Percentiles rank a stretch among this genome's conserved stretches.
Evolutionary conservation across 257 asterid species (phyloP).

Genomic region (Salvia miltiorrhiza): DNA sequence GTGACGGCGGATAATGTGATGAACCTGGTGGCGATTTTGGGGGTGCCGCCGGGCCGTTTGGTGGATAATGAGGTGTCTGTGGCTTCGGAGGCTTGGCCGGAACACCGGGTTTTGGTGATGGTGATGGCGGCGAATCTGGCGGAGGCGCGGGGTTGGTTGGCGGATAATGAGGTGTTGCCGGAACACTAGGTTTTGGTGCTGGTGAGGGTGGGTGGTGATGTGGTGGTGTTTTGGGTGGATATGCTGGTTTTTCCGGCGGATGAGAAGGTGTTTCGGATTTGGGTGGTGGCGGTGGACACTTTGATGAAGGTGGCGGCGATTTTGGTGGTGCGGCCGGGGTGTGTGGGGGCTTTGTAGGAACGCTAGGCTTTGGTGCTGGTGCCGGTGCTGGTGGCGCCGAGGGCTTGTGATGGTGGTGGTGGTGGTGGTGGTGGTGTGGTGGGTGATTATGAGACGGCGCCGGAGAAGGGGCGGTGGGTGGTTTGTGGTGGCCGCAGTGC

Average conservation of each 20-base stretch:
- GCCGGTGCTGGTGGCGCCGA: slow-evolving; percentile 23
- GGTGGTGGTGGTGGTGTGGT: slow-evolving; percentile 6
- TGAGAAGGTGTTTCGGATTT: neutral
- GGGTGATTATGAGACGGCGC: slow-evolving; percentile 1
- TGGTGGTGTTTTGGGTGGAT: slow-evolving; percentile 3
- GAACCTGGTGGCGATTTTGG: slow-evolving; percentile 23
- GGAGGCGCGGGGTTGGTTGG: neutral
- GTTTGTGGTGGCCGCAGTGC: slow-evolving; percentile 20
- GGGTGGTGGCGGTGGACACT: slow-evolving; percentile 17
- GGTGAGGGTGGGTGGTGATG: slow-evolving; percentile 15
- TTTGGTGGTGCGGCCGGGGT: slow-evolving; percentile 11
- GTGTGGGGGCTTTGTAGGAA: slow-evolving; percentile 16
- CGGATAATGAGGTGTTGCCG: slow-evolving; percentile 15
- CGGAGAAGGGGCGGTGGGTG: slow-evolving; percentile 29
- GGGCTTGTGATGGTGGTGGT: neutral
- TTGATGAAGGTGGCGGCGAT: neutral
- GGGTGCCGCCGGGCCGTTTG: slow-evolving; percentile 17
- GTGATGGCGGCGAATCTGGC: slow-evolving; percentile 1
- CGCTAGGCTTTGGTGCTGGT: slow-evolving; percentile 11
- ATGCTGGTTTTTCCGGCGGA: neutral
- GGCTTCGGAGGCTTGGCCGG: neutral
- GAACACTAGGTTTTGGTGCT: slow-evolving; percentile 12
- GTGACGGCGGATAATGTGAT: slow-evolving; percentile 14
- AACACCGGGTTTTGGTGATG: slow-evolving; percentile 6
- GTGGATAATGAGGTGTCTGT: slow-evolving; percentile 18